Evolutionary conservation across 2,329 filamentous ascomycete genomes (phyloP), one percentile per base, ranked within the genome.

Genomic region (Colletotrichum graminicola): DNA sequence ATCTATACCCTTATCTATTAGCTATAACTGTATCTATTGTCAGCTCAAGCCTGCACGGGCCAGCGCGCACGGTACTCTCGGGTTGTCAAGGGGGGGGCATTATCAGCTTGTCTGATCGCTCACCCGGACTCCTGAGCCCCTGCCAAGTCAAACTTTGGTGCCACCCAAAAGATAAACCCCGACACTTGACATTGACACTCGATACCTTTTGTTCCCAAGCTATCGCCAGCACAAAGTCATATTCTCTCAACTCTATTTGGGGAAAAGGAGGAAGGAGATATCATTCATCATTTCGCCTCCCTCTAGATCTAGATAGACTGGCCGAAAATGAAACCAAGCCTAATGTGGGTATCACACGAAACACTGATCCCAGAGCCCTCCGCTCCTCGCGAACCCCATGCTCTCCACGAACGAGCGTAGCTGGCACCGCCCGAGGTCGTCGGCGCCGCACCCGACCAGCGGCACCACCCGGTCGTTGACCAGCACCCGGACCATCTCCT

Each of bases 381-480:
- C 93, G 11, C 79, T 81, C 75, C 86, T 87, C 2, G 92, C 93
- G 86, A 96, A 97, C 61, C 84, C 87, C 76, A 97, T 82, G 74
- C 92, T 93, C 39, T 92, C 83, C 18, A 98, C 87, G 80, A 95
- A 97, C 14, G 85, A 87, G 73, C 84, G 83, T 72, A 97, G 78
- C 73, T 78, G 87, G 79, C 95, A 98, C 39, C 92, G 86, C 2
- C 94, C 94, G 62, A 91, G 80, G 60, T 80, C 76, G 80, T 97
- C 94, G 4, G 86, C 91, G 14, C 85, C 86, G 80, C 95, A 98
- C 60, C 87, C 90, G 74, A 88, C 83, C 67, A 97, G 80, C 14
- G 90, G 89, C 70, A 95, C 85, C 2, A 97, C 93, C 32, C 93
- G 88, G 77, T 97, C 94, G 80, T 98, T 97, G 45, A 98, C 84